Evolutionary conservation across 2,329 filamentous ascomycete genomes (phyloP), one percentile per base, ranked within the genome.

Genomic region (Alternaria brassicicola): DNA sequence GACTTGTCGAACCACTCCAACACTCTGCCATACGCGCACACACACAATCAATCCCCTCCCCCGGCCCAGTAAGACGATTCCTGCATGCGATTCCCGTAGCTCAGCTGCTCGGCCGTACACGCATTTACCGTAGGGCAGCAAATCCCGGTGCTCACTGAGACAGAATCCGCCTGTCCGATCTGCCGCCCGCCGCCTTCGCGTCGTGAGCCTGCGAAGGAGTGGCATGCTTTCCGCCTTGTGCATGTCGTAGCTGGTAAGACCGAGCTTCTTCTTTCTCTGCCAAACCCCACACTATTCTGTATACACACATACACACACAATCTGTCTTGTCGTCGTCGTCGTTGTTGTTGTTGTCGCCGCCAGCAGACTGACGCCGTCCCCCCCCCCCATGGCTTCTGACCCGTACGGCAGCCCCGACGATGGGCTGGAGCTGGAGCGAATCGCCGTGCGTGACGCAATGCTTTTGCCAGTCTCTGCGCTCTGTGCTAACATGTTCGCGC

Each of bases 391-490:
- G 72, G 69, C 70, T 53, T 59, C 63, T 51, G 65, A 69, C 52
- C 62, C 67, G 54, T 60, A 71, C 67, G 56, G 49, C 61, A 66
- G 59, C 64, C 66, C 64, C 63, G 75, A 77, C 62, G 72, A 77
- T 62, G 69, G 61, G 59, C 69, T 77, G 39, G 74, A 75, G 61
- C 66, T 78, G 51, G 76, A 78, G 63, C 66, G 68, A 62, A 71
- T 78, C 59, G 76, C 75, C 67, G 76, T 78, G 75, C 65, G 76
- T 77, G 62, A 59, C 55, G 63, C 58, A 50, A 46, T 52, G 56
- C 52, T 33, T 30, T 25, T 46, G 51, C 28, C 38, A 49, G 39
- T 25, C 41, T 49, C 38, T 54, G 45, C 51, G 33, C 42, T 42
- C 51, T 47, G 21, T 64, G 70, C 75, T 77, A 69, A 77, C 67